Base-by-base conservation (phyloP, 768 basidiomycete genomes). In the Termitomyces sp. region DNA sequence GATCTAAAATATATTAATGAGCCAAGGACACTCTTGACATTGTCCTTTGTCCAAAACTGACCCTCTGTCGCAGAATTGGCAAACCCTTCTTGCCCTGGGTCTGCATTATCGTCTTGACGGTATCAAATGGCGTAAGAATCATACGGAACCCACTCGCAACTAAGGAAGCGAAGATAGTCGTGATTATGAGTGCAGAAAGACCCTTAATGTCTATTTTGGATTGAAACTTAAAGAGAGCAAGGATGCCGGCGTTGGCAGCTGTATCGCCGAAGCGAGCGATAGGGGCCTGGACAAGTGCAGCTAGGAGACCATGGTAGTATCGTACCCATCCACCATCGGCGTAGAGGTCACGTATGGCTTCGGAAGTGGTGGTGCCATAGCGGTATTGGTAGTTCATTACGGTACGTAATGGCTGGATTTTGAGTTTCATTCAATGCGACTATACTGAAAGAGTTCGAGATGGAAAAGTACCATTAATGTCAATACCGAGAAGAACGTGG, bases 331-430 rank as follows among this genome's bases (percentile, higher is more conserved):
- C 92, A 18, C 94, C 94, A 61, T 94, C 90, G 1, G 74, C 75
- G 70, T 89, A 90, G 15, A 96, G 85, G 3, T 84, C 91, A 49
- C 74, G 72, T 59, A 81, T 83, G 15, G 91, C 88, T 48, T 81
- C 74, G 0, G 84, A 85, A 6, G 85, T 86, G 1, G 86, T 82
- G 2, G 89, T 89, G 20, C 95, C 94, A 70, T 87, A 94, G 55
- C 89, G 84, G 72, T 94, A 94, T 76, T 95, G 93, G 71, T 92
- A 97, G 79, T 98, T 98, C 96, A 98, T 98, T 57, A 95, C 82
- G 1, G 96, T 97, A 16, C 94, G 85, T 18, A 96, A 74, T 4
- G 94, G 94, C 90, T 89, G 57, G 5, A 22, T 40, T 61, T 12
- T 22, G 40, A 50, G 46, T 20, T 55, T 44, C 9, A 36, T 12